A percentile compares a stretch with the other conserved stretches of the same genome.
These are phyloP conservation scores for Aspergillus pseudoglaucus DNA, from an alignment of 2,329 filamentous ascomycete species.

Conservation along the genomic window DNA sequence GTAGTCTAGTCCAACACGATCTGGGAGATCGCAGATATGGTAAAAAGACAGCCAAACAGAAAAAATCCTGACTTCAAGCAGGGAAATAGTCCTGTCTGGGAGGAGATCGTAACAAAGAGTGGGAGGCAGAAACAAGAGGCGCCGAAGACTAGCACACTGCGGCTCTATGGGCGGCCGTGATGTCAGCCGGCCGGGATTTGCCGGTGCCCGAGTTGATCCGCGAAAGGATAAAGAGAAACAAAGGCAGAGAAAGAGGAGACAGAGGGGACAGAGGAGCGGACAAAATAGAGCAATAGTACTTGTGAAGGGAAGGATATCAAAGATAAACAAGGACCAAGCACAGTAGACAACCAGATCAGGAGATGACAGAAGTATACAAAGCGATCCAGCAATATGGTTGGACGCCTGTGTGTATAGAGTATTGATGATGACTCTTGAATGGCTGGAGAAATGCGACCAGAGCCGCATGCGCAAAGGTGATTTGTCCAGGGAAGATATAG, in stretches of 20 bases:
- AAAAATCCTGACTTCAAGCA: no score
- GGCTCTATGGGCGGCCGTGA: conserved; percentile 9
- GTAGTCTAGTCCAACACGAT: no score
- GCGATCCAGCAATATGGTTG: background rate
- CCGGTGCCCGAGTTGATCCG: conserved; percentile 18
- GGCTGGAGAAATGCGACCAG: conserved; percentile 1
- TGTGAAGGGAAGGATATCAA: no score
- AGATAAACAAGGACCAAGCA: no score
- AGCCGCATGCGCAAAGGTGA: background rate
- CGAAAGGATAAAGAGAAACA: conserved; percentile 1
- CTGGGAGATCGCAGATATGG: no score
- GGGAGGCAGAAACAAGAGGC: background rate
- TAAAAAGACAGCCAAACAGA: no score
- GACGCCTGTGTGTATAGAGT: background rate
- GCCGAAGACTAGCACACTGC: conserved; percentile 5
- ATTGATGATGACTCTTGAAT: background rate
- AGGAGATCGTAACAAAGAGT: no score
- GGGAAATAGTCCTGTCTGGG: no score
- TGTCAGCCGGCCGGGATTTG: conserved; percentile 15
- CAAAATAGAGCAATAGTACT: no score
- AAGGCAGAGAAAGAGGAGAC: background rate
- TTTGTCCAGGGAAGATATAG: no score
- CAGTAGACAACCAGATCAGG: no score
- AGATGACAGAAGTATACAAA: background rate
- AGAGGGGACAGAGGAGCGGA: background rate